phyloP scores from a whole-genome alignment of 176 grass and related monocot species.

The Phyllostachys edulis region DNA sequence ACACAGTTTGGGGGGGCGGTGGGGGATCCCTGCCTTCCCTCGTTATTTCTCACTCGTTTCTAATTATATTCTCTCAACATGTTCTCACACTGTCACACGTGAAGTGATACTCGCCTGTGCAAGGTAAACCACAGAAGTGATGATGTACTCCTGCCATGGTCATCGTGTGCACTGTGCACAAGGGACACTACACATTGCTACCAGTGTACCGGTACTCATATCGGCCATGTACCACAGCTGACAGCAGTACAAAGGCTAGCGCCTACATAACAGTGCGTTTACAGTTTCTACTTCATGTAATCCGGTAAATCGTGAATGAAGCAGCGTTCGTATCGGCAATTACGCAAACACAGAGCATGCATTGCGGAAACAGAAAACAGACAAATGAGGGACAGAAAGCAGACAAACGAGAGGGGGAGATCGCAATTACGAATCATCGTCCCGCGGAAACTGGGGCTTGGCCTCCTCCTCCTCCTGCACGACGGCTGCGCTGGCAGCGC shows the following conservation, averaged over 20 bases:
- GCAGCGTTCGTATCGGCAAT: constrained; percentile 12
- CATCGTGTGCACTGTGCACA: neutral
- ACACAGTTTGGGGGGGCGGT: neutral
- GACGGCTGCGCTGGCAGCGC: neutral
- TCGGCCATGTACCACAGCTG: neutral
- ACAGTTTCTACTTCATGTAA: constrained; percentile 12
- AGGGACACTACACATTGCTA: neutral
- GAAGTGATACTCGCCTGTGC: neutral
- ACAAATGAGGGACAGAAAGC: neutral
- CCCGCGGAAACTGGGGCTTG: constrained; percentile 8
- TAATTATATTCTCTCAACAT: neutral
- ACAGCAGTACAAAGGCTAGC: neutral
- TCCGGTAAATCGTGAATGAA: neutral
- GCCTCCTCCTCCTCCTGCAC: constrained; percentile 7
- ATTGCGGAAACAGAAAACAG: constrained; percentile 4
- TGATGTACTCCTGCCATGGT: neutral
- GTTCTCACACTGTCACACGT: neutral
- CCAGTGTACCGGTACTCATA: neutral
- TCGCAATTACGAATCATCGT: constrained; percentile 39
- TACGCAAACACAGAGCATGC: constrained; percentile 27
- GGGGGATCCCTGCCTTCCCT: neutral
- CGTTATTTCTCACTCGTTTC: neutral
- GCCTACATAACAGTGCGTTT: neutral
- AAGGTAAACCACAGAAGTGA: neutral
- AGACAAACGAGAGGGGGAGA: neutral